Evolutionary conservation across 495 filamentous ascomycete genomes (phyloP).

Genomic region (Bombardia bombarda): DNA sequence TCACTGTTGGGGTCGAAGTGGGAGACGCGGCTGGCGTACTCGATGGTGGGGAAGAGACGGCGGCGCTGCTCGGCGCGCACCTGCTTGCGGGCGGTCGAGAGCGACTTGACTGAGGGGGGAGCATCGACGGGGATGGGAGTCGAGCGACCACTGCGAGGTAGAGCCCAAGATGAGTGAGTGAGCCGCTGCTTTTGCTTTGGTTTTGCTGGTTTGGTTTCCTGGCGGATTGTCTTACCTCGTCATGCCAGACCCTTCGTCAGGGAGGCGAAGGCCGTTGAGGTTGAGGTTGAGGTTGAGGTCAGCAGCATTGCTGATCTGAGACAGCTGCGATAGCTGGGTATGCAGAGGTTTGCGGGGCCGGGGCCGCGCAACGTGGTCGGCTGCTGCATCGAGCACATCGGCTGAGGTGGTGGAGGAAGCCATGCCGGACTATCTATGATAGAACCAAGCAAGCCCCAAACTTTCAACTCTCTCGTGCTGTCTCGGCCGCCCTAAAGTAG

Average conservation of each 20-base stretch:
- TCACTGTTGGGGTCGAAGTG: conserved; percentile 92
- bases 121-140: conserved; percentile 87
- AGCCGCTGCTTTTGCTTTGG: no score
- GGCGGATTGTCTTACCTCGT: conserved; percentile 33
- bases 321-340: conserved; percentile 29
- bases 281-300: conserved; percentile 16
- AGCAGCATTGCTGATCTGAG: conserved; percentile 25
- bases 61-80: conserved; percentile 72
- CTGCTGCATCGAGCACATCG: conserved; percentile 14
- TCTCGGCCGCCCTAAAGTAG: no score
- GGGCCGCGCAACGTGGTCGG: conserved; percentile 32
- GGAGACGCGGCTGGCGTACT: conserved; percentile 86
- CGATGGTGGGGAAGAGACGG: conserved; percentile 90
- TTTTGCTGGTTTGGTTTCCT: not conserved
- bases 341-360: conserved; percentile 37
- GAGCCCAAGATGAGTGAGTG: no score
- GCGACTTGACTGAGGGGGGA: conserved; percentile 77
- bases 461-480: no score
- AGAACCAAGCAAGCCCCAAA: no score
- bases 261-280: conserved; percentile 9
- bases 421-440: no score
- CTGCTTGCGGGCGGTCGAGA: conserved; percentile 77
- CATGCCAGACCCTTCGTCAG: conserved; percentile 23
- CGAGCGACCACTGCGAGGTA: conserved; percentile 66
- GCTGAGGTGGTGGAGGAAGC: conserved; percentile 19